Evolutionary conservation across 192 early-diverging fungal species (phyloP), one percentile per base, ranked within the genome.

Genomic region (Linnemannia schmuckeri): DNA sequence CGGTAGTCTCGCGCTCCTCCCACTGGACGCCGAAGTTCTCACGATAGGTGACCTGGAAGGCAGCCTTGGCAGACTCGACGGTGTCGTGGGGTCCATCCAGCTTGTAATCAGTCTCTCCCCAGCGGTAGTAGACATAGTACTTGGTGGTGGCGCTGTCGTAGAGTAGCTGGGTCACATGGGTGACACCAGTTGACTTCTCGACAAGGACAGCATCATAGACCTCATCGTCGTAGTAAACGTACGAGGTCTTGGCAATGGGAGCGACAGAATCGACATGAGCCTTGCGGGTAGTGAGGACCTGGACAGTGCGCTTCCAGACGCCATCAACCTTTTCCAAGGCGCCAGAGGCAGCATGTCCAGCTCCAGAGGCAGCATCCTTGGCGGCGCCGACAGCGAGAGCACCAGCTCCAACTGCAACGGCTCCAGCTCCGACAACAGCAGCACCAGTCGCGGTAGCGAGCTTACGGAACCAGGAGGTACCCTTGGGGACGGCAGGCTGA

Each of bases 151-250:
- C 15, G 24, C 2, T 71, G 77, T 78, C 24, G 69, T 52, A 78
- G 40, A 78, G 66, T 0, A 78, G 49, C 49, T 78, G 79, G 9
- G 72, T 74, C 1, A 80, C 72, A 22, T 80, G 49, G 18, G 71
- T 74, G 17, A 55, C 42, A n/a, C 79, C 79, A 52, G 79, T 80
- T 41, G 38, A 18, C 40, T 66, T 70, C 33, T 81, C 80, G 8
- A 22, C 30, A 8, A 81, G 7, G 22, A 57, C 49, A 27, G 80
- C 57, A 54, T 76, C 68, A 30, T 80, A 80, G 41, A 80, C 79
- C 22, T 80, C 79, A 22, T 81, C 74, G 41, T 81, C 80, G 66
- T 63, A 81, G 66, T 81, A 81, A 20, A 81, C 80, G 37, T 41
- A 49, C 0, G 77, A 70, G 10, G 42, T 52, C 27, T 79, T 79